phyloP scores from a whole-genome alignment of 2,329 filamentous ascomycete species.

The Calonectria fujianensis region DNA sequence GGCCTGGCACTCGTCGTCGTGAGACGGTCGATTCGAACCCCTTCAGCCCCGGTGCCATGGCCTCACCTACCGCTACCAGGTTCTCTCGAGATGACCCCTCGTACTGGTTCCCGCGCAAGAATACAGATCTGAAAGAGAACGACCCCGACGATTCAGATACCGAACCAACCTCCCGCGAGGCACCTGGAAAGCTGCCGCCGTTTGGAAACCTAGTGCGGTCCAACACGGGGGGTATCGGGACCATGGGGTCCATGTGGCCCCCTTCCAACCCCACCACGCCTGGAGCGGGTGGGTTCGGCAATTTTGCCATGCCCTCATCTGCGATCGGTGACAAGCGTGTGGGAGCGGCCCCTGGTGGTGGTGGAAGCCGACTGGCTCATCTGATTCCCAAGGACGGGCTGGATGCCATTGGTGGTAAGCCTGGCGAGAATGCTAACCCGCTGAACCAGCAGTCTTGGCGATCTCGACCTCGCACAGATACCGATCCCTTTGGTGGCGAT shows the following conservation, averaged over 20 bases:
- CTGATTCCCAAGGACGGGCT: conserved; percentile 85
- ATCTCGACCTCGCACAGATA: conserved; percentile 80
- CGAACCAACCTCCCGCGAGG: conserved; percentile 57
- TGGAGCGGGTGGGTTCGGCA: conserved; percentile 89
- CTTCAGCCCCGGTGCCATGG: conserved; percentile 70
- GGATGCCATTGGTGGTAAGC: conserved; percentile 76
- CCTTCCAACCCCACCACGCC: conserved; percentile 74
- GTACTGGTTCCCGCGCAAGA: conserved; percentile 75
- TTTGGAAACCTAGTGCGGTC: conserved; percentile 72
- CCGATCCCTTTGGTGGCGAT: conserved; percentile 85
- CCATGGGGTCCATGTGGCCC: conserved; percentile 67
- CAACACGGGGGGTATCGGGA: conserved; percentile 71
- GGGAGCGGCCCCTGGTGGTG: conserved; percentile 81
- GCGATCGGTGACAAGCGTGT: conserved; percentile 83
- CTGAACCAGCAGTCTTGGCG: conserved; percentile 72
- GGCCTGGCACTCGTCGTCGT: conserved; percentile 86
- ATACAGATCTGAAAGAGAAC: conserved; percentile 71
- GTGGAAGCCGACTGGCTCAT: conserved; percentile 90
- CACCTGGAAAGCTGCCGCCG: conserved; percentile 57
- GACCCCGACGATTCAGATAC: conserved; percentile 72
- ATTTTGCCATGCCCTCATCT: conserved; percentile 82
- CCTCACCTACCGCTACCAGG: conserved; percentile 77
- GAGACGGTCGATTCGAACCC: conserved; percentile 85
- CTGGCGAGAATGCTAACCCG: conserved; percentile 68
- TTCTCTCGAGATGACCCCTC: conserved; percentile 78